Evolutionary conservation across 768 basidiomycete genomes (phyloP).

Genomic region (Boletus subcaerulescens): DNA sequence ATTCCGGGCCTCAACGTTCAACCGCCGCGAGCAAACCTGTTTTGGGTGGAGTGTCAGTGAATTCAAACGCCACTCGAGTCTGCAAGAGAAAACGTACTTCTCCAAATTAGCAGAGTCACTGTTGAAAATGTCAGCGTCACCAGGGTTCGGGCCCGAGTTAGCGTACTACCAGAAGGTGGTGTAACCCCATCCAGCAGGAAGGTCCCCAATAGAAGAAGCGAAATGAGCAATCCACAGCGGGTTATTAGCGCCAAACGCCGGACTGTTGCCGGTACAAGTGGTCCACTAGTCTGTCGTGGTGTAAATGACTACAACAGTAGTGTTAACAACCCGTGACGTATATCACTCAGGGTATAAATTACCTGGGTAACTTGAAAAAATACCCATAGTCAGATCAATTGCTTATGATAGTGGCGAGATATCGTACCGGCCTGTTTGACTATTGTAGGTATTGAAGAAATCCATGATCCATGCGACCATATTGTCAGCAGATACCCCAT

Average conservation of each 20-base stretch:
- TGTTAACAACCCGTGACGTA: not conserved
- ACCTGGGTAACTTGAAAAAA: constrained; percentile 40
- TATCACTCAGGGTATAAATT: constrained; percentile 5
- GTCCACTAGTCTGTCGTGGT: constrained; percentile 69
- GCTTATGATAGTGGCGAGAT: not conserved
- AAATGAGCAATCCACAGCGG: constrained; percentile 64
- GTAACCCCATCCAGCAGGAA: constrained; percentile 59
- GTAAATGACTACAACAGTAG: constrained; percentile 46
- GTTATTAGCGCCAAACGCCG: constrained; percentile 46
- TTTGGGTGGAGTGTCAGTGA: not conserved
- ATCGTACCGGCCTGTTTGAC: constrained; percentile 43
- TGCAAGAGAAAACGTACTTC: constrained; percentile 25
- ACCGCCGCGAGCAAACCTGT: constrained; percentile 16
- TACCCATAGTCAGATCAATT: not conserved
- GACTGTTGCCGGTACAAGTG: constrained; percentile 58
- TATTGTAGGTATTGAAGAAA: constrained; percentile 59
- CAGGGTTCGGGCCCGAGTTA: constrained; percentile 52
- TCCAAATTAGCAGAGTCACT: constrained; percentile 44
- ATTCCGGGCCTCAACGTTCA: no score
- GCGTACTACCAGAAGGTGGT: constrained; percentile 63
- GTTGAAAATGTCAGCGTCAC: constrained; percentile 57
- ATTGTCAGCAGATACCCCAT: constrained; percentile 44
- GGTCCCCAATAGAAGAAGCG: constrained; percentile 45
- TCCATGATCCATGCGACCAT: constrained; percentile 65
- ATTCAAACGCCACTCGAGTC: not conserved